These are phyloP conservation scores for Rhytidhysteron rufulum DNA, from an alignment of 2,329 filamentous ascomycete genomes.

Conservation along the genomic window DNA sequence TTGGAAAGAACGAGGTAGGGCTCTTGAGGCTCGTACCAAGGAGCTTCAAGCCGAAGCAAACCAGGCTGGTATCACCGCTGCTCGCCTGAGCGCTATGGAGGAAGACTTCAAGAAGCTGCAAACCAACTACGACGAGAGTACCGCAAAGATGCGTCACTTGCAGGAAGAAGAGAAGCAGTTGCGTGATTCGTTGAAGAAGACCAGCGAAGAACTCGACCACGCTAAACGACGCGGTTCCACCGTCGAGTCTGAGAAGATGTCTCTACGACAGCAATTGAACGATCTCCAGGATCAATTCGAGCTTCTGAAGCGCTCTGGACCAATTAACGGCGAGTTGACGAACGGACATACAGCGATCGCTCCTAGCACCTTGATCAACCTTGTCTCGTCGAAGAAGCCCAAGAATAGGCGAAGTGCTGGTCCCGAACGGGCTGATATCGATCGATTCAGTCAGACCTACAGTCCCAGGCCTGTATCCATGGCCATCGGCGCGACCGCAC, in stretches of 20 bases:
- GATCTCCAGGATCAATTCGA: slow-evolving; percentile 93
- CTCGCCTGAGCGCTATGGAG: slow-evolving; percentile 85
- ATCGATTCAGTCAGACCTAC: slow-evolving; percentile 88
- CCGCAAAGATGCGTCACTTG: slow-evolving; percentile 83
- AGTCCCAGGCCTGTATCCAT: slow-evolving; percentile 95
- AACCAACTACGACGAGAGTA: slow-evolving; percentile 83
- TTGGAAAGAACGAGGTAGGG: slow-evolving; percentile 89
- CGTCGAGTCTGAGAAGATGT: slow-evolving; percentile 80
- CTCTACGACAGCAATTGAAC: slow-evolving; percentile 79
- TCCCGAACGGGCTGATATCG: slow-evolving; percentile 76
- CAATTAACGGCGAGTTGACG: slow-evolving; percentile 63
- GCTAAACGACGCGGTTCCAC: slow-evolving; percentile 70
- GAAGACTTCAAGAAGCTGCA: slow-evolving; percentile 93
- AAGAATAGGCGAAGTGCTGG: slow-evolving; percentile 84
- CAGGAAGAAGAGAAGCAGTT: slow-evolving; percentile 90
- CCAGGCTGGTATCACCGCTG: slow-evolving; percentile 92
- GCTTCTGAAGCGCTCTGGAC: slow-evolving; percentile 72
- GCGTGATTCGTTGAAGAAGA: slow-evolving; percentile 74
- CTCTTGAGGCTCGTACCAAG: slow-evolving; percentile 83
- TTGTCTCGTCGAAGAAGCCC: slow-evolving; percentile 94
- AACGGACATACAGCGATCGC: slow-evolving; percentile 57
- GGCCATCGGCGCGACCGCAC: slow-evolving; percentile 66
- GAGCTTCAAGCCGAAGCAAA: slow-evolving; percentile 96
- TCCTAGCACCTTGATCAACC: slow-evolving; percentile 81
- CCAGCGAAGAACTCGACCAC: slow-evolving; percentile 76